Evolutionary conservation across 129 eudicot species (phyloP), one percentile per base, ranked within the genome.

Genomic region (Gnaphalium uliginosum): DNA sequence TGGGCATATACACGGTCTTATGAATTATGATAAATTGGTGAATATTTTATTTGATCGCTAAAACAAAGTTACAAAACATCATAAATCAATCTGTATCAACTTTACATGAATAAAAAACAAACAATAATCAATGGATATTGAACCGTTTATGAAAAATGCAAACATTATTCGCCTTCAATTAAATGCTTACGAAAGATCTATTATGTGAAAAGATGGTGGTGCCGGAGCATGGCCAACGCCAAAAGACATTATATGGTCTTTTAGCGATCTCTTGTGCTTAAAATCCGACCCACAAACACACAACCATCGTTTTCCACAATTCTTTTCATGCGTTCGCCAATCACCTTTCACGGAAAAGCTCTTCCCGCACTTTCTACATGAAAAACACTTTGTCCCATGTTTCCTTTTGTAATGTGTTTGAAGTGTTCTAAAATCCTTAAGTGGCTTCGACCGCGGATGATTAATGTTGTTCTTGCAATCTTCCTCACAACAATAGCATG

Each of bases 241-340:
- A 63, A 92, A 92, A 2, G 97, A 81, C 18, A 79, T 77, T 23
- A 92, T 83, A 19, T 92, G 97, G 71, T 92, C 96, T 71, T 92
- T 92, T 17, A 92, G 87, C 4, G 97, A 92, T 58, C 97, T 77
- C 81, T 92, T 92, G 82, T 92, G 97, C 88, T 92, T 92, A 73
- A 92, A 92, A 64, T 92, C 93, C 0, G 97, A 92, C 9, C 97
- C 97, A 57, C 97, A 89, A 6, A 85, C 69, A 33, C 97, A 92
- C 32, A 85, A 82, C 97, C 97, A 92, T 46, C 93, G 91, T 80
- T 87, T 89, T 6, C 97, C 97, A 22, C 97, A 92, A 30, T 92
- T 92, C 83, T 92, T 92, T 83, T 92, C 96, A 71, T 89, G 97
- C 17, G 97, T 92, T 10, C 97, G 86, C 97, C 97, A 92, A 74